Conservation (phyloP, 2,329 filamentous ascomycete genomes). For the Phaeoacremonium minimum region DNA sequence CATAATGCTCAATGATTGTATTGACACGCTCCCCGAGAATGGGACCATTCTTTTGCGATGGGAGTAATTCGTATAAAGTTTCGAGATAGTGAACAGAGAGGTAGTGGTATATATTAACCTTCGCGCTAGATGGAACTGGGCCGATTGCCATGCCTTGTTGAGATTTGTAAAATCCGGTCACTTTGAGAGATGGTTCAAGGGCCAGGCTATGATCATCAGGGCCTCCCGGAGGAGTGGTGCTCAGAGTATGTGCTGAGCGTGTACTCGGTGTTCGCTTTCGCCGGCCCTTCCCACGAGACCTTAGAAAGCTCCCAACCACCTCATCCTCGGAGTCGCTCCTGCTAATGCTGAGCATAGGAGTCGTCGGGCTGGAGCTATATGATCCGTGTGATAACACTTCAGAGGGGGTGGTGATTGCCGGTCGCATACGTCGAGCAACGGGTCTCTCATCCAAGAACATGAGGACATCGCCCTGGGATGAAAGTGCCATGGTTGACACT, state of each 20-base stretch:
- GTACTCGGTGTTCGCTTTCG: conserved; percentile 38
- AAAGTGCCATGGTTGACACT: conserved; percentile 58
- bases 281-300: conserved; percentile 33
- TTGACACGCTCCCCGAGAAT: conserved; percentile 42
- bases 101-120: conserved; percentile 50
- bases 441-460: conserved; percentile 59
- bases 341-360: conserved; percentile 49
- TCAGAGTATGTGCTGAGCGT: conserved; percentile 38
- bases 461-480: conserved; percentile 52
- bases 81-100: conserved; percentile 54
- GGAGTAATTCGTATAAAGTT: conserved; percentile 44
- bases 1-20: conserved; percentile 51
- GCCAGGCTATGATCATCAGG: conserved; percentile 40
- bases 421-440: conserved; percentile 36
- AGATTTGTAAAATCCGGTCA: conserved; percentile 52
- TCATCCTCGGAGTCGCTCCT: conserved; percentile 64
- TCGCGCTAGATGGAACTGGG: conserved; percentile 42
- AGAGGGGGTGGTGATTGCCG: conserved; percentile 20
- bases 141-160: conserved; percentile 62
- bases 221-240: conserved; percentile 50
- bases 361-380: conserved; percentile 43
- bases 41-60: conserved; percentile 27
- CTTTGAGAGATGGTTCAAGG: conserved; percentile 53
- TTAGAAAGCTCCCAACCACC: conserved; percentile 55
- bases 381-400: conserved; percentile 22